Evolutionary conservation across 2,329 filamentous ascomycete species (phyloP).

Genomic region (Fulvia fulva): DNA sequence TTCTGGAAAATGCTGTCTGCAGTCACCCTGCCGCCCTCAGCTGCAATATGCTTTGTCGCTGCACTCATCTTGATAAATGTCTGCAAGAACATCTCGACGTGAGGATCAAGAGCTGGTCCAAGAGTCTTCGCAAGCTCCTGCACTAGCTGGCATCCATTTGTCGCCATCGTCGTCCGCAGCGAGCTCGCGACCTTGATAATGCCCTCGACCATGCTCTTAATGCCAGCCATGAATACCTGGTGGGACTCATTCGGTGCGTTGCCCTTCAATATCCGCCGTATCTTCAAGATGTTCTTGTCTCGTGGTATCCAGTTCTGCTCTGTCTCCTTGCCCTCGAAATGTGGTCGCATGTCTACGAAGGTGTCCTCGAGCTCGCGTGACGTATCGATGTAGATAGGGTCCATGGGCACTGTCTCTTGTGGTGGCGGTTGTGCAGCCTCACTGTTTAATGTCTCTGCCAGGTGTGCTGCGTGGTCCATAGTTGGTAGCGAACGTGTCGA

Average conservation of each 20-base stretch:
- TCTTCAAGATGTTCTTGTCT: constrained; percentile 72
- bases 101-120: constrained; percentile 74
- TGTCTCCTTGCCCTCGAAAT: constrained; percentile 83
- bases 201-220: constrained; percentile 76
- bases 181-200: constrained; percentile 83
- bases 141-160: constrained; percentile 76
- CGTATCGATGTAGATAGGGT: constrained; percentile 80
- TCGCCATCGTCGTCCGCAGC: constrained; percentile 82
- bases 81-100: constrained; percentile 87
- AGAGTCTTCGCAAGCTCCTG: constrained; percentile 78
- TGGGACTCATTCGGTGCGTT: constrained; percentile 77
- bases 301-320: constrained; percentile 88
- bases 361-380: constrained; percentile 83
- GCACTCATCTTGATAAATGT: constrained; percentile 84
- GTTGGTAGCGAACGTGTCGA: constrained; percentile 42
- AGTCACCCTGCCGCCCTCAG: constrained; percentile 74
- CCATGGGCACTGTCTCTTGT: constrained; percentile 63
- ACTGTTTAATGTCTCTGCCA: constrained; percentile 41
- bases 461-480: constrained; percentile 42
- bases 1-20: constrained; percentile 77
- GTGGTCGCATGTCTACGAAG: constrained; percentile 72
- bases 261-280: constrained; percentile 75
- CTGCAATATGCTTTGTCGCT: constrained; percentile 87
- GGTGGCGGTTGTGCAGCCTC: constrained; percentile 58
- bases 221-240: constrained; percentile 63